Conservation (phyloP, 306 rosid genomes). For the Hylodesmum podocarpum region DNA sequence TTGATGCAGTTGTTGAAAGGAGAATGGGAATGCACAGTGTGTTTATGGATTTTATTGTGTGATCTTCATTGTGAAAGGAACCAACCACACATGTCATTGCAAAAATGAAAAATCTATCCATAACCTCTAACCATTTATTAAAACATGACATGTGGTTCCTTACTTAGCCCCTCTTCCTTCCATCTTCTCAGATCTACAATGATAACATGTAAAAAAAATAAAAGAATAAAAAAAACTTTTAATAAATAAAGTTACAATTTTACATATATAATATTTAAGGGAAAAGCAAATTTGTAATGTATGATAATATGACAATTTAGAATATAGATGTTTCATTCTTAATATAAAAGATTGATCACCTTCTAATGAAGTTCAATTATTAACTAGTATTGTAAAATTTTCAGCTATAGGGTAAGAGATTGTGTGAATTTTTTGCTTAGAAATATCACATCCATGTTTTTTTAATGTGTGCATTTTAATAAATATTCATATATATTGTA, state of each 20-base stretch:
- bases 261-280: not conserved
- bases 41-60: not conserved
- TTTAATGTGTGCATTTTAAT: no score
- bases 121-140: not conserved
- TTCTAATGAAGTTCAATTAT: not conserved
- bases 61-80: conserved; percentile 16
- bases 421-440: no score
- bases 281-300: not conserved
- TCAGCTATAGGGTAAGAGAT: no score
- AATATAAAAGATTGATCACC: not conserved
- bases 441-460: no score
- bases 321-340: no score
- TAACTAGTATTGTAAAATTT: not conserved
- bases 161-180: not conserved
- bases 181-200: not conserved
- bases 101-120: not conserved
- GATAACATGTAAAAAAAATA: not conserved
- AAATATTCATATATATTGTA: no score
- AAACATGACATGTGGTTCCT: conserved; percentile 42
- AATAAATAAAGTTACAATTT: not conserved
- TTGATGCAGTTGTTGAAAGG: not conserved
- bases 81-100: conserved; percentile 29
- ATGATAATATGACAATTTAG: not conserved
- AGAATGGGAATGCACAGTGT: not conserved
- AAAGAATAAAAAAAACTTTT: no score